Evolutionary conservation across 306 rosid genomes (phyloP), one percentile per base, ranked within the genome.

Genomic region (Fragaria iinumae): DNA sequence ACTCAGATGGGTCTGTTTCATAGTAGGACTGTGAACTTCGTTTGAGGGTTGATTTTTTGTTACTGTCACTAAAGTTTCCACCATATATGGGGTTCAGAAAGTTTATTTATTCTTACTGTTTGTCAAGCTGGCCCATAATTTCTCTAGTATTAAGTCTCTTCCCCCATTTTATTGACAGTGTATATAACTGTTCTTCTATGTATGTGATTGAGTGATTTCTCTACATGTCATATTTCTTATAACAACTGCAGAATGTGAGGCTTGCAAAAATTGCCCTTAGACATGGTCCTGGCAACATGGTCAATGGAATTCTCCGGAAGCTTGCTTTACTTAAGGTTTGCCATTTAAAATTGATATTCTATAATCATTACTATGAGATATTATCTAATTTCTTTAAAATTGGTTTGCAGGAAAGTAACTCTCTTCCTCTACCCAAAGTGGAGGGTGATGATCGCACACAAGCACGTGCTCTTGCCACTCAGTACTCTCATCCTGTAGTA

Each of bases 231-330:
- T 72, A 17, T 5, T 34, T 38, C 39, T 36, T 53, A 20, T 73
- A 7, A 78, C 41, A 73, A 55, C 78, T 86, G 89, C 89, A 93
- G 97, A 93, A 93, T 74, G 96, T 90, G 76, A 27, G 29, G n/a
- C n/a, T n/a, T n/a, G n/a, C n/a, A n/a, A n/a, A n/a, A n/a, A n/a
- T n/a, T n/a, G n/a, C n/a, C n/a, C n/a, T n/a, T n/a, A n/a, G n/a
- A n/a, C n/a, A n/a, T n/a, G n/a, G n/a, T n/a, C n/a, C n/a, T n/a
- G n/a, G n/a, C n/a, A n/a, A n/a, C n/a, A n/a, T n/a, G n/a, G 96
- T 93, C 84, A 93, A 90, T 76, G 97, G 92, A 53, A 86, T 93
- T 73, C 94, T 93, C 43, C 83, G 94, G 76, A 93, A 89, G 87
- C 96, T 93, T 74, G 90, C 74, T 77, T 70, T 70, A 80, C 94